phyloP scores from a whole-genome alignment of 306 rosid genomes.

The Cicer judaicum region DNA sequence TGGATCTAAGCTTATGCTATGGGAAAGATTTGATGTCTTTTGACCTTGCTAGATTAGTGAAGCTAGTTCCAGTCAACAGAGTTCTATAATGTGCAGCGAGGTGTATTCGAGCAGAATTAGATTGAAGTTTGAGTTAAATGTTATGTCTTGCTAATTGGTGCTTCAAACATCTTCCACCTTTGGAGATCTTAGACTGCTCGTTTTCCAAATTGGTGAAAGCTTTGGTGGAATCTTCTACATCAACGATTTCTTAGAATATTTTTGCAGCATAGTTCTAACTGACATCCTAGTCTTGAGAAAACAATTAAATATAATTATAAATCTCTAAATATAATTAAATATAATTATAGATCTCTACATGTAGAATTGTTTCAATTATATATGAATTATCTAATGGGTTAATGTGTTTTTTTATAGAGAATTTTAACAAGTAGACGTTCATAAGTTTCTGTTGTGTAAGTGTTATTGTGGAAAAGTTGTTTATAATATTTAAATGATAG shows the following conservation, averaged over 20 bases:
- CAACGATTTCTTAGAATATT: constrained; percentile 25
- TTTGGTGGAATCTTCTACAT: constrained; percentile 3
- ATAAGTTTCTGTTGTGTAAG: constrained; percentile 16
- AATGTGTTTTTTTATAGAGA: not conserved
- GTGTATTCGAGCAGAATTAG: constrained; percentile 7
- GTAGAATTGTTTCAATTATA: not conserved
- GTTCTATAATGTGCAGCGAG: constrained; percentile 46
- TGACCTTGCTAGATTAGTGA: constrained; percentile 79
- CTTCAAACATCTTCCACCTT: constrained; percentile 29
- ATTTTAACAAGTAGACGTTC: constrained; percentile 3
- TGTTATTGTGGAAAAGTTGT: not conserved
- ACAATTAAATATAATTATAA: not conserved
- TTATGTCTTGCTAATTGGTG: constrained; percentile 29
- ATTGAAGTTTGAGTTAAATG: constrained; percentile 28
- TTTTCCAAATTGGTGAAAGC: constrained; percentile 38
- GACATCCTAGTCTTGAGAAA: constrained; percentile 25
- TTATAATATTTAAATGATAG: not conserved
- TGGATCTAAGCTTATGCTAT: constrained; percentile 82
- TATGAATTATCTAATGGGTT: constrained; percentile 6
- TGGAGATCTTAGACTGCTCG: constrained; percentile 26
- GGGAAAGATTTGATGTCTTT: constrained; percentile 89
- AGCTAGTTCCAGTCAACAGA: constrained; percentile 56
- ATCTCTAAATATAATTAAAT: too few relatives aligned
- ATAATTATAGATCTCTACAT: constrained; percentile 1
- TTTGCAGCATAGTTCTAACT: constrained; percentile 32